Percentiles rank a stretch among this genome's conserved stretches.
phyloP scores from a whole-genome alignment of 129 eudicot species.

The Deinandra increscens region DNA sequence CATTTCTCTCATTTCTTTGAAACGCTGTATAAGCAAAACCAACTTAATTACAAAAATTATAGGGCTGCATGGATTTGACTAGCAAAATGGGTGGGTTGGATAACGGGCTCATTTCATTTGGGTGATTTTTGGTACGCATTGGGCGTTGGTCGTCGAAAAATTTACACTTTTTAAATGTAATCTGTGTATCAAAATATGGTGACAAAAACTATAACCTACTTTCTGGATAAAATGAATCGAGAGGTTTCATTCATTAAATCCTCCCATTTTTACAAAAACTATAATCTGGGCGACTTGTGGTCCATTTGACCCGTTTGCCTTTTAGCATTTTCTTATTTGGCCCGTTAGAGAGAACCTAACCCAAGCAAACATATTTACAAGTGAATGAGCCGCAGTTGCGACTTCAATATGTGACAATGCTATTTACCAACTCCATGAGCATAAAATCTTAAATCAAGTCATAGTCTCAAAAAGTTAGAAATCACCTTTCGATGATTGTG shows the following conservation, averaged over 20 bases:
- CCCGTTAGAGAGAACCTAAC: not conserved
- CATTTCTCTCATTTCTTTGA: conserved; percentile 98
- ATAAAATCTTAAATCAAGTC: not conserved
- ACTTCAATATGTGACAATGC: not conserved
- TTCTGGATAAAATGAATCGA: not conserved
- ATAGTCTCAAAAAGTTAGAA: not conserved
- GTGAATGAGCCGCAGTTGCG: not conserved
- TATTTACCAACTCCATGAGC: not conserved
- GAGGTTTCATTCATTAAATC: not conserved
- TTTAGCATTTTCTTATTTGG: not conserved
- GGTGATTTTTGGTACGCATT: not conserved
- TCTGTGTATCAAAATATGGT: not conserved
- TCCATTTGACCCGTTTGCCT: not conserved
- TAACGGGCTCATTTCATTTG: not conserved
- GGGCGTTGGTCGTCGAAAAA: not conserved
- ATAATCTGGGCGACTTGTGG: not conserved
- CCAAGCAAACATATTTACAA: not conserved
- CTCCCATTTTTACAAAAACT: no score
- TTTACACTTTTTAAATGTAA: no score
- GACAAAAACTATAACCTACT: not conserved
- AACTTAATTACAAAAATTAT: not conserved
- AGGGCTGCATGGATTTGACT: not conserved
- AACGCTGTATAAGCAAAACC: conserved; percentile 49
- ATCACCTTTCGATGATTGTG: conserved; percentile 95
- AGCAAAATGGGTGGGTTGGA: not conserved